phyloP scores from a whole-genome alignment of 1,139 yeast genomes.

The Lodderomyces orthopsilosis region DNA sequence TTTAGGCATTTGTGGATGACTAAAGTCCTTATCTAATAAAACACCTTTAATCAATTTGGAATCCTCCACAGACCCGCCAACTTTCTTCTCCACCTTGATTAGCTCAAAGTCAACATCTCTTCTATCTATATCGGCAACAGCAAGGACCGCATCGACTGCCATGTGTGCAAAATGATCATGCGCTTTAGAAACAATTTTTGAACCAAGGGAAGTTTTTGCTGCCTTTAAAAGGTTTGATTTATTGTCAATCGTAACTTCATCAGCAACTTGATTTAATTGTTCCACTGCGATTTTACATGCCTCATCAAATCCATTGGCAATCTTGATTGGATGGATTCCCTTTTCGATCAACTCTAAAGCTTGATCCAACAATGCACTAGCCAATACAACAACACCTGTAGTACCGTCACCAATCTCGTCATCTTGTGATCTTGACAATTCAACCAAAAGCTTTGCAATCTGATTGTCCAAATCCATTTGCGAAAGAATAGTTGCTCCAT shows the following conservation, averaged over 20 bases:
- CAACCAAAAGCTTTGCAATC: conserved; percentile 92
- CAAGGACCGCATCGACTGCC: conserved; percentile 94
- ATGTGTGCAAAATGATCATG: conserved; percentile 93
- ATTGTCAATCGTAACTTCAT: conserved; percentile 51
- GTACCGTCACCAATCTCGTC: conserved; percentile 99
- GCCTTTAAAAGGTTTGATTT: conserved; percentile 73
- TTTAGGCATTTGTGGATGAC: conserved; percentile 98
- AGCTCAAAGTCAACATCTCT: conserved; percentile 96
- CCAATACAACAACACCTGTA: conserved; percentile 96
- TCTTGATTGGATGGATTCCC: conserved; percentile 95
- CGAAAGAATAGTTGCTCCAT: conserved; percentile 94
- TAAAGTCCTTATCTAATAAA: conserved; percentile 90
- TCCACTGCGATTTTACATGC: conserved; percentile 89
- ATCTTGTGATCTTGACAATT: conserved; percentile 92
- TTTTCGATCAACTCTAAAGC: conserved; percentile 92
- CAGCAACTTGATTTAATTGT: conserved; percentile 74
- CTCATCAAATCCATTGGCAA: conserved; percentile 96
- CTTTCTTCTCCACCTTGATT: conserved; percentile 92
- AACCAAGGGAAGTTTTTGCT: conserved; percentile 91
- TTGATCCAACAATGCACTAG: conserved; percentile 91
- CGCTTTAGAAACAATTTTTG: conserved; percentile 90
- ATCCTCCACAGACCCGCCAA: conserved; percentile 90
- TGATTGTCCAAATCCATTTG: conserved; percentile 97
- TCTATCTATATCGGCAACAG: conserved; percentile 89
- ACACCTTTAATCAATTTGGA: conserved; percentile 87